These are phyloP conservation scores for Trichodelitschia bisporula DNA, from an alignment of 495 filamentous ascomycete species.

Conservation along the genomic window DNA sequence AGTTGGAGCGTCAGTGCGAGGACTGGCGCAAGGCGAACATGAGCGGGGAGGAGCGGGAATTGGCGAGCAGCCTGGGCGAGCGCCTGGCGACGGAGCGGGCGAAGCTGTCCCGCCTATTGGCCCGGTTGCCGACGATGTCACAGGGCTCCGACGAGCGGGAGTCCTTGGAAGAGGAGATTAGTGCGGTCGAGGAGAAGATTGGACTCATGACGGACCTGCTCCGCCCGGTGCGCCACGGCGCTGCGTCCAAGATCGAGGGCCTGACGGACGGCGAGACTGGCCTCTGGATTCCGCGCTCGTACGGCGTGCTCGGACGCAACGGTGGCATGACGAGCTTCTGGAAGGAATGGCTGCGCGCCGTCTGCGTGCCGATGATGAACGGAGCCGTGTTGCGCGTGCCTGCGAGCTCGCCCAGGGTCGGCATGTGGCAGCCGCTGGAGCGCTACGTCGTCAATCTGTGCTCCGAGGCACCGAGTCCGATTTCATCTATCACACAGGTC, in stretches of 20 bases:
- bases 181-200: conserved; percentile 91
- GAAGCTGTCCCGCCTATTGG: conserved; percentile 66
- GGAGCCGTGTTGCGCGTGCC: conserved; percentile 63
- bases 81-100: conserved; percentile 74
- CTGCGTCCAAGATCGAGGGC: conserved; percentile 91
- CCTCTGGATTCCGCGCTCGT: conserved; percentile 87
- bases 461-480: conserved; percentile 77
- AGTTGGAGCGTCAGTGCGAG: conserved; percentile 79
- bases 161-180: conserved; percentile 74
- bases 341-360: conserved; percentile 93
- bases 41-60: conserved; percentile 82
- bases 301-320: conserved; percentile 79
- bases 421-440: conserved; percentile 92
- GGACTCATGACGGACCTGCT: conserved; percentile 87
- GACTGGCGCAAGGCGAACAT: conserved; percentile 87
- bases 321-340: conserved; percentile 69
- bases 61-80: conserved; percentile 81
- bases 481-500: conserved; percentile 84
- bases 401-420: conserved; percentile 67
- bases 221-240: conserved; percentile 75
- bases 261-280: conserved; percentile 89
- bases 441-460: conserved; percentile 95
- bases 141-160: conserved; percentile 68
- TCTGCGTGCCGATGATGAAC: conserved; percentile 85
- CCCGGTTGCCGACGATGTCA: conserved; percentile 50